Evolutionary conservation across 805 yeast species (phyloP).

Genomic region (Ogataea allantospora): DNA sequence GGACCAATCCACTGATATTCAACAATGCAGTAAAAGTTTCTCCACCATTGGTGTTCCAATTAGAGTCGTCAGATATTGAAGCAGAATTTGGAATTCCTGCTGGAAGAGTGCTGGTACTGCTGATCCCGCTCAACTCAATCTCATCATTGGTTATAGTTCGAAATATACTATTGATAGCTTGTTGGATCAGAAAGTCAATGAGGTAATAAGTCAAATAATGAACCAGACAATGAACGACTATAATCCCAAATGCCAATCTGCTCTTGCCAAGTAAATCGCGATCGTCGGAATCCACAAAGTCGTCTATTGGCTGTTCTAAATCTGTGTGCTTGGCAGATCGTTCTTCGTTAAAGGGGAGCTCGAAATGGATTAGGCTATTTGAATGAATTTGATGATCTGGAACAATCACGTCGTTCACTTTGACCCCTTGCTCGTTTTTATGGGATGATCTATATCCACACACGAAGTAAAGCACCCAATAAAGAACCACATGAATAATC

Average conservation of each 20-base stretch:
- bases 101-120: slow-evolving; percentile 10
- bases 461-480: slow-evolving; percentile 16
- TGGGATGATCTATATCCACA: slow-evolving; percentile 6
- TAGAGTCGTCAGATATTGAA: slow-evolving; percentile 4
- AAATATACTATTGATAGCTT: slow-evolving; percentile 19
- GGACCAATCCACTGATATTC: slow-evolving; percentile 18
- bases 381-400: slow-evolving; percentile 9
- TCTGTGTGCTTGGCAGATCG: slow-evolving; percentile 1
- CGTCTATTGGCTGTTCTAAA: slow-evolving; percentile 8
- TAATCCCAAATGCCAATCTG: slow-evolving; percentile 17
- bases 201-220: slow-evolving; percentile 23
- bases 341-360: slow-evolving; percentile 1
- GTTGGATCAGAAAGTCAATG: slow-evolving; percentile 21
- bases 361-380: slow-evolving; percentile 4
- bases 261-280: slow-evolving; percentile 20
- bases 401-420: slow-evolving; percentile 5
- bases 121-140: slow-evolving; percentile 17
- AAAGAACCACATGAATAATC: slow-evolving; percentile 21
- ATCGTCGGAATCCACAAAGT: slow-evolving; percentile 9
- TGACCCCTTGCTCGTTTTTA: slow-evolving; percentile 4
- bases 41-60: slow-evolving; percentile 19
- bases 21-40: slow-evolving; percentile 20
- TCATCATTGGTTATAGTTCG: slow-evolving; percentile 14
- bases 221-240: slow-evolving; percentile 19
- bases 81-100: slow-evolving; percentile 3